Conservation (phyloP, 495 filamentous ascomycete genomes). For the Cercophora samala region DNA sequence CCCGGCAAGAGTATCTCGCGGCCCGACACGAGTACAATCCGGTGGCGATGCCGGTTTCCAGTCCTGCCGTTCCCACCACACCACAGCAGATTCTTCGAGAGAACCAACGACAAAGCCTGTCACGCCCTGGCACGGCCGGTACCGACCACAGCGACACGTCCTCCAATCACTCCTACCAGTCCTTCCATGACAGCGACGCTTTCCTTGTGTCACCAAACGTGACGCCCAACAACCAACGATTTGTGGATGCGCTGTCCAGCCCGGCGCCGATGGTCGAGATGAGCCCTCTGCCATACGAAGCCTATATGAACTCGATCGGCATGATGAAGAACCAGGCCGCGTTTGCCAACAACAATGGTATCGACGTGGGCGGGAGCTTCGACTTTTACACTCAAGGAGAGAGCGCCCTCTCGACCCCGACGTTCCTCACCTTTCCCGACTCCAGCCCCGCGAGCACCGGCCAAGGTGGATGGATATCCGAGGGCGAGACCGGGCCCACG, state of each 20-base stretch:
- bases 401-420: constrained; percentile 44
- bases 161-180: constrained; percentile 2
- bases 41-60: constrained; percentile 59
- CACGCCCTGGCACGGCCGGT: constrained; percentile 57
- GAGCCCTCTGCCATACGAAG: constrained; percentile 35
- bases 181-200: constrained; percentile 30
- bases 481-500: constrained; percentile 39
- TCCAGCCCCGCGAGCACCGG: constrained; percentile 35
- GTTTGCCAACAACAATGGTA: constrained; percentile 28
- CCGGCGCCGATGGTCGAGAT: constrained; percentile 32
- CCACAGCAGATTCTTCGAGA: constrained; percentile 64
- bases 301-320: constrained; percentile 43
- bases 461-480: constrained; percentile 44
- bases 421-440: constrained; percentile 45
- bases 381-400: constrained; percentile 37
- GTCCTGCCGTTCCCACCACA: constrained; percentile 55
- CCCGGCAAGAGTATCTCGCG: constrained; percentile 11
- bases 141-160: constrained; percentile 24
- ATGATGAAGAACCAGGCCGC: constrained; percentile 44
- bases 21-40: constrained; percentile 50
- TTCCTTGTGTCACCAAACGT: constrained; percentile 49
- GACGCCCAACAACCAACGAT: constrained; percentile 45
- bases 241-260: constrained; percentile 36
- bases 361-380: constrained; percentile 35
- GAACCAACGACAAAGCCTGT: constrained; percentile 69